A percentile compares a stretch with the other conserved stretches of the same genome.
Evolutionary conservation across 2,329 filamentous ascomycete species (phyloP).

Genomic region (Pestalotiopsis sp.): DNA sequence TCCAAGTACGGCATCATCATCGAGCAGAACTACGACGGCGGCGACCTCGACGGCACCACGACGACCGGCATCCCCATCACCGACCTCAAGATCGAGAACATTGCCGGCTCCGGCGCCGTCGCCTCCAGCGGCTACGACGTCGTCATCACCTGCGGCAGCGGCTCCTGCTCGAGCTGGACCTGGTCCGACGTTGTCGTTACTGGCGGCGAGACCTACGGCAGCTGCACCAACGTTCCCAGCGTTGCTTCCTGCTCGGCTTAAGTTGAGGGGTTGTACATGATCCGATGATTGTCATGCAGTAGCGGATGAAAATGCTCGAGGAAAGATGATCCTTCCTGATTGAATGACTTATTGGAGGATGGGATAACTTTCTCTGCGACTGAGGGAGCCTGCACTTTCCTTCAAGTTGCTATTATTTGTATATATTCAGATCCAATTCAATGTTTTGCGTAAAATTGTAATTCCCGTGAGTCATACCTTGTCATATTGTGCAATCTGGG

Average conservation of each 20-base stretch:
- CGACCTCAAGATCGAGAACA: constrained; percentile 43
- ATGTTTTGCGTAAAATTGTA: too few relatives aligned
- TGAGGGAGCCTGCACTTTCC: too few relatives aligned
- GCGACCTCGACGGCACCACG: constrained; percentile 45
- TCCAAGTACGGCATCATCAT: constrained; percentile 44
- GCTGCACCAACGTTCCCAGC: constrained; percentile 10
- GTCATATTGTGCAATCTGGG: too few relatives aligned
- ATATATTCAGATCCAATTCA: too few relatives aligned
- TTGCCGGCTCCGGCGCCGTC: constrained; percentile 43
- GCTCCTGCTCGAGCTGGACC: constrained; percentile 54
- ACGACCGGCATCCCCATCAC: constrained; percentile 58
- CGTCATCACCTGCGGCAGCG: constrained; percentile 56
- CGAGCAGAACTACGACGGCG: constrained; percentile 50
- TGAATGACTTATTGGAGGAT: too few relatives aligned
- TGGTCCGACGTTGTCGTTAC: constrained; percentile 52
- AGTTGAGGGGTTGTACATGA: neutral
- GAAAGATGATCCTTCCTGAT: too few relatives aligned
- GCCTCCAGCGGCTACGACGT: constrained; percentile 41
- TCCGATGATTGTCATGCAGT: too few relatives aligned
- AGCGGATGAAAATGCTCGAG: too few relatives aligned
- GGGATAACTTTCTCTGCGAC: too few relatives aligned
- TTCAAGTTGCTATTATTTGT: too few relatives aligned
- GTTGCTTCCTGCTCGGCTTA: constrained; percentile 9
- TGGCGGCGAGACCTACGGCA: constrained; percentile 45
- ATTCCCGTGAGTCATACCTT: too few relatives aligned